Evolutionary conservation across 2,329 filamentous ascomycete species (phyloP), one percentile per base, ranked within the genome.

Genomic region (Trichoderma sp.): DNA sequence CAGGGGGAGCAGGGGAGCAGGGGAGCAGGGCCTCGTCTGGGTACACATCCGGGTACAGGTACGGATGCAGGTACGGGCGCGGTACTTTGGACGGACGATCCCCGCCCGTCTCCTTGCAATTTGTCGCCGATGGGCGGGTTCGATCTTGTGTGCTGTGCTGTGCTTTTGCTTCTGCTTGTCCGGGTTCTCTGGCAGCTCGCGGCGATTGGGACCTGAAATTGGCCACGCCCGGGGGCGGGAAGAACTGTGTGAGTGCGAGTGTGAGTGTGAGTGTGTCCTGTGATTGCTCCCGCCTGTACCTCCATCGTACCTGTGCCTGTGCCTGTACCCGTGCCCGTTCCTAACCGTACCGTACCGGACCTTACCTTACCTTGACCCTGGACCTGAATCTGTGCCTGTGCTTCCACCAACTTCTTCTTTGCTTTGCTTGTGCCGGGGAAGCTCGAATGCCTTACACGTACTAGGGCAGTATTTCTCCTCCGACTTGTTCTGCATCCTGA

Each of bases 31-130:
- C 47, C n/a, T 44, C 15, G 2, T n/a, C 43, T 5, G 7, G 43
- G 5, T 44, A n/a, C 51, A 24, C 28, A 28, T 28, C 9, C 30
- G 30, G 47, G 19, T 55, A n/a, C 52, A 15, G 19, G 24, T 24
- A 24, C 45, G 21, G 2, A 3, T n/a, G 17, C 17, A n/a, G 43
- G 17, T 45, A 19, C 34, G 34, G 10, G 12, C 12, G 34, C 34
- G 34, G 47, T 24, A 41, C 17, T 19, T 6, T 7, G 12, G 4
- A 7, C 21, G 24, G n/a, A 44, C 17, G 12, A 47, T 48, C 59
- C 59, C 59, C 59, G 59, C 59, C 26, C 34, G 30, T 62, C 59
- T 62, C 59, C 59, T 62, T 62, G 59, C 48, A 62, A 62, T 62
- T 62, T 62, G 59, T 44, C 30, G 48, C 59, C 48, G 59, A 62